Conservation (phyloP, 2,329 filamentous ascomycete genomes). For the Hypoxylon sp. region DNA sequence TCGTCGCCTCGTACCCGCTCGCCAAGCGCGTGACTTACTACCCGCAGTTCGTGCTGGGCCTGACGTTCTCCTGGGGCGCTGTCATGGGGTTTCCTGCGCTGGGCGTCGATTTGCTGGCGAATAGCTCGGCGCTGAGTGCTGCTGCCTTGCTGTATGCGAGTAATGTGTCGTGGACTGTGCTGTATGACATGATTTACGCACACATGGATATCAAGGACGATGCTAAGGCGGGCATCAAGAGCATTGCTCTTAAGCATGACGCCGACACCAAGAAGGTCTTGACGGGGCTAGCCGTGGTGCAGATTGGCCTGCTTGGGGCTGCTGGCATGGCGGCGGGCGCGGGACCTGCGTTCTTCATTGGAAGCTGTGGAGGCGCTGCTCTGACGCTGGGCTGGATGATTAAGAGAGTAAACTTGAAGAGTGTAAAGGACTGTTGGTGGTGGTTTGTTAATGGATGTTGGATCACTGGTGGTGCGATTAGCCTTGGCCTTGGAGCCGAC, state of each 20-base stretch:
- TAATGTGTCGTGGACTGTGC: conserved; percentile 87
- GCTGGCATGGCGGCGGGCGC: conserved; percentile 78
- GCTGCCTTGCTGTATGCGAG: conserved; percentile 80
- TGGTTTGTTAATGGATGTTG: conserved; percentile 81
- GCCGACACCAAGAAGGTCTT: conserved; percentile 83
- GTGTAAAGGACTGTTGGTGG: conserved; percentile 79
- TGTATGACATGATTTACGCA: conserved; percentile 95
- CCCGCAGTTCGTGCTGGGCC: conserved; percentile 84
- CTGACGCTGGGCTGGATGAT: conserved; percentile 77
- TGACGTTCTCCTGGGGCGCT: conserved; percentile 91
- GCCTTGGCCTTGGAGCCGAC: conserved; percentile 70
- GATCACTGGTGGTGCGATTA: conserved; percentile 76
- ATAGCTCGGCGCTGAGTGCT: conserved; percentile 73
- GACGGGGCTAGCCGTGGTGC: conserved; percentile 76
- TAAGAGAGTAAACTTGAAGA: conserved; percentile 74
- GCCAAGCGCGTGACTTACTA: conserved; percentile 91
- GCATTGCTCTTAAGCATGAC: conserved; percentile 85
- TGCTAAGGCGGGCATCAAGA: conserved; percentile 88
- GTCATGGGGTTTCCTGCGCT: conserved; percentile 90
- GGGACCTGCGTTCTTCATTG: conserved; percentile 77
- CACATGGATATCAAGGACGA: conserved; percentile 94
- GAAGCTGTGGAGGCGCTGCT: conserved; percentile 75
- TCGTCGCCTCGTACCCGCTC: conserved; percentile 84
- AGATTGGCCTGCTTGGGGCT: conserved; percentile 77
- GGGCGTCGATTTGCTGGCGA: conserved; percentile 79